Evolutionary conservation across 1,139 yeast species (phyloP).

Genomic region (Wickerhamiella infanticola): DNA sequence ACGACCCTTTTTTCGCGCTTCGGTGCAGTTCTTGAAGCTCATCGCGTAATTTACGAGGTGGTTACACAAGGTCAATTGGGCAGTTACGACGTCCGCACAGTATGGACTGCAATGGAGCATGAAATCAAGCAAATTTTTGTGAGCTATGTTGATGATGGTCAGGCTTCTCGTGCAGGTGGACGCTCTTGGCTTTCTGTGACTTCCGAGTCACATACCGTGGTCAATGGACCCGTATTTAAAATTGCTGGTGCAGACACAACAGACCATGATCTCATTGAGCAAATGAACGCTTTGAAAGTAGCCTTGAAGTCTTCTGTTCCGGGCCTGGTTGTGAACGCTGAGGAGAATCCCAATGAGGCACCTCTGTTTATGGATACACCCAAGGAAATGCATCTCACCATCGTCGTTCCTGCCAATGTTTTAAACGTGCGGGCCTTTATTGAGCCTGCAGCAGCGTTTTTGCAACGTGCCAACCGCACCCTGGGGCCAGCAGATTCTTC

Average conservation of each 20-base stretch:
- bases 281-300: constrained; percentile 17
- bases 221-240: constrained; percentile 17
- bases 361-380: constrained; percentile 14
- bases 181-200: not conserved
- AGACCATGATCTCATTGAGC: constrained; percentile 15
- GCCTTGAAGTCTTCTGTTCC: constrained; percentile 24
- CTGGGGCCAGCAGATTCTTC: constrained; percentile 17
- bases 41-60: constrained; percentile 48
- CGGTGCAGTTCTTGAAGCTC: constrained; percentile 52
- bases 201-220: constrained; percentile 13
- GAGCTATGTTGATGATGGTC: constrained; percentile 36
- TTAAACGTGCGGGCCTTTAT: constrained; percentile 66
- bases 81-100: constrained; percentile 33
- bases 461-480: constrained; percentile 34
- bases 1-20: constrained; percentile 50
- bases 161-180: constrained; percentile 5
- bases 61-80: constrained; percentile 22
- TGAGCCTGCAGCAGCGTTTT: constrained; percentile 43
- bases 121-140: constrained; percentile 44
- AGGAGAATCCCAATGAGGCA: constrained; percentile 3
- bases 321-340: constrained; percentile 19
- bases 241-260: constrained; percentile 6
- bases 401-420: constrained; percentile 59
- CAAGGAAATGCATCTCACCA: constrained; percentile 31
- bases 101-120: constrained; percentile 43